Evolutionary conservation across 306 rosid species (phyloP), one percentile per base, ranked within the genome.

Genomic region (Senna siamea): DNA sequence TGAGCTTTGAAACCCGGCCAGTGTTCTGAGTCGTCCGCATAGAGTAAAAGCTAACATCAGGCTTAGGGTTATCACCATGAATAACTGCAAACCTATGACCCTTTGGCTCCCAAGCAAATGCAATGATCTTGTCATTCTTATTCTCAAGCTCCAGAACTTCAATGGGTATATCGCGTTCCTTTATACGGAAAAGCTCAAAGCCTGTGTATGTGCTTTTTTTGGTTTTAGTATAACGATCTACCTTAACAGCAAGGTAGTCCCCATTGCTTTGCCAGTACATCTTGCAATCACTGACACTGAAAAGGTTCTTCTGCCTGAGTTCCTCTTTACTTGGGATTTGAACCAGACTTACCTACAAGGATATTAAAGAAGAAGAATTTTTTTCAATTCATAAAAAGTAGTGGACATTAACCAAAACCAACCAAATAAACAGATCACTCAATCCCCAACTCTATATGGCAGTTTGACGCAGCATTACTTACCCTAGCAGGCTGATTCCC

Each of bases 401-500:
- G 64, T 13, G 22, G 5, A 30, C 34, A 54, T 26, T 1, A 30
- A 32, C 3, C n/a, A 32, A 48, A 9, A 58, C 41, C 18, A 30
- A 23, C 60, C 43, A 62, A 28, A 51, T 43, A 9, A 67, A 43
- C 52, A 77, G 38, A 5, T 30, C 40, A 6, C 13, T 54, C 13
- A 50, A 22, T 43, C 6, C 66, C 26, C 18, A 2, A 18, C 22
- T 52, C 71, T 44, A 55, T 22, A 59, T 53, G 53, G 55, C 41
- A 78, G 57, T 19, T 20, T 19, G 37, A 40, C 26, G 46, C n/a
- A 37, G 61, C 44, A 28, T 15, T 14, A 63, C 86, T 32, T 81
- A 93, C 98, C 85, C 92, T 85, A 48, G 98, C 98, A 47, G 98
- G 98, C 64, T 90, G 98, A 81, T 93, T 90, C 35, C 97, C 97